A percentile compares a stretch with the other conserved stretches of the same genome.
phyloP scores from a whole-genome alignment of 2,329 filamentous ascomycete species.

The Coniochaeta ligniaria region DNA sequence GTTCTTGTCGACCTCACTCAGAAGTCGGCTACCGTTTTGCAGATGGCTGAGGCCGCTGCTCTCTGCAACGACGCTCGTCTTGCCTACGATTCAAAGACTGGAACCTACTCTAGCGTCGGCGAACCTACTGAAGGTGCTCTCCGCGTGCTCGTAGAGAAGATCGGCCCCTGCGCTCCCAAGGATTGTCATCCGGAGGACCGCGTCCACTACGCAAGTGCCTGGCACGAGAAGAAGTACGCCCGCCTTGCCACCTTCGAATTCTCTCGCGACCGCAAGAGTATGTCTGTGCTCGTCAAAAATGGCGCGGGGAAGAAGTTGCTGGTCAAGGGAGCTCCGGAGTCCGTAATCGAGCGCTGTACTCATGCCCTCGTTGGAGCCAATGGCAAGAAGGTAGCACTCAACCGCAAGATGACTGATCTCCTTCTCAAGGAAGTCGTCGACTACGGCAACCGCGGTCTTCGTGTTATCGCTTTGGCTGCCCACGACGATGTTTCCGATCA shows the following conservation, averaged over 20 bases:
- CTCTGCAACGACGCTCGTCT: constrained; percentile 88
- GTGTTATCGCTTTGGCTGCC: constrained; percentile 88
- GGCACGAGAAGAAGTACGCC: constrained; percentile 70
- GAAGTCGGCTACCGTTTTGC: constrained; percentile 68
- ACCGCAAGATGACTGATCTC: constrained; percentile 59
- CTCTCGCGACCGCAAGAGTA: constrained; percentile 95
- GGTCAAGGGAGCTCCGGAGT: constrained; percentile 94
- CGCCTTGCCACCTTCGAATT: constrained; percentile 90
- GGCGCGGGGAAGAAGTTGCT: constrained; percentile 70
- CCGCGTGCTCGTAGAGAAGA: constrained; percentile 85
- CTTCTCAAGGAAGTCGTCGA: constrained; percentile 75
- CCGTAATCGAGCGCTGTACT: constrained; percentile 86
- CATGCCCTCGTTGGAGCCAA: constrained; percentile 70
- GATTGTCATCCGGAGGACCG: constrained; percentile 50
- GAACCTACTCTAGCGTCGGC: constrained; percentile 73
- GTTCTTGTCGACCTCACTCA: constrained; percentile 60
- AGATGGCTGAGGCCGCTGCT: constrained; percentile 65
- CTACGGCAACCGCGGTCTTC: constrained; percentile 87
- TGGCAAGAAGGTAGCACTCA: constrained; percentile 70
- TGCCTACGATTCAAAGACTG: constrained; percentile 70
- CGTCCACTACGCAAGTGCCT: constrained; percentile 74
- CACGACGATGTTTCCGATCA: constrained; percentile 68
- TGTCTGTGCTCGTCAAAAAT: constrained; percentile 84
- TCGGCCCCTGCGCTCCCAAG: constrained; percentile 68
- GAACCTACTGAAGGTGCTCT: constrained; percentile 94